These are phyloP conservation scores for Penicillium palitans DNA, from an alignment of 2,329 filamentous ascomycete species.

Conservation along the genomic window DNA sequence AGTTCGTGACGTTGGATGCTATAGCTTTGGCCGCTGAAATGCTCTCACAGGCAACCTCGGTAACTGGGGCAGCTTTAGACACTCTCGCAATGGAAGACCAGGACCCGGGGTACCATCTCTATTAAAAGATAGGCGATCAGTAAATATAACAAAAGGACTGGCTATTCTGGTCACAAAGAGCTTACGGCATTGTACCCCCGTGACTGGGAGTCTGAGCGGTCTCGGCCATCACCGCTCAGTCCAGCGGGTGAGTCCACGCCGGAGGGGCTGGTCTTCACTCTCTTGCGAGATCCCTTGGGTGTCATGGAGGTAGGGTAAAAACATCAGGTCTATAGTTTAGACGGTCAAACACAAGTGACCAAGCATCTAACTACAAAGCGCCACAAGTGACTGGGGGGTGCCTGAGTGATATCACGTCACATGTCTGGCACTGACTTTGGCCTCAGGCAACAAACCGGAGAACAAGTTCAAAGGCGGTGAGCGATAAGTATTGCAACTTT, in stretches of 20 bases:
- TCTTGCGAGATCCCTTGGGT: constrained; percentile 46
- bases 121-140: constrained; percentile 3
- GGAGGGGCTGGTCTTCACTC: constrained; percentile 44
- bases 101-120: constrained; percentile 49
- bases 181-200: constrained; percentile 34
- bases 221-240: constrained; percentile 28
- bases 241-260: constrained; percentile 31
- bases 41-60: constrained; percentile 52
- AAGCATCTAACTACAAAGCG: constrained; percentile 18
- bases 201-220: constrained; percentile 29
- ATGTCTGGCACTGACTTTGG: constrained; percentile 31
- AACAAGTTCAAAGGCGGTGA: constrained; percentile 20
- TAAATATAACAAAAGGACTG: constrained; percentile 7
- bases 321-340: constrained; percentile 35
- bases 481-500: constrained; percentile 30
- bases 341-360: constrained; percentile 5
- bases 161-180: constrained; percentile 7
- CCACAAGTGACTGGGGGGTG: constrained; percentile 19
- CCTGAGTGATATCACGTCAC: constrained; percentile 38
- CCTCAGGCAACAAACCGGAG: constrained; percentile 29
- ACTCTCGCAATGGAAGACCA: constrained; percentile 44
- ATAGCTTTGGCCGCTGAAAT: constrained; percentile 46
- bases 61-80: constrained; percentile 50
- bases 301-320: constrained; percentile 36
- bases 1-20: constrained; percentile 37